Evolutionary conservation across 129 eudicot species (phyloP).

Genomic region (Saussurea involucrata): DNA sequence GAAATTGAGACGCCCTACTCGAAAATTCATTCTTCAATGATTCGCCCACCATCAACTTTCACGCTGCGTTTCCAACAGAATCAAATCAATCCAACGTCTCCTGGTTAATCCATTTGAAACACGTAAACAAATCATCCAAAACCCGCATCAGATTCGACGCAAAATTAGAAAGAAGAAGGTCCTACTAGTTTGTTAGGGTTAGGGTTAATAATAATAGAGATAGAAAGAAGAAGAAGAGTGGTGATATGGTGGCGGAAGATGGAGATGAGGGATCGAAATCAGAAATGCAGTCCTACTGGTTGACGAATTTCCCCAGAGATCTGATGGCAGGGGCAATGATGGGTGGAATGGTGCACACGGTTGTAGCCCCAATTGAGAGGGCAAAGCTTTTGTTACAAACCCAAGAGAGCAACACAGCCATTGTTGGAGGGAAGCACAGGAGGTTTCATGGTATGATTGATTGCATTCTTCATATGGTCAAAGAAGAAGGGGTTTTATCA

Average conservation of each 20-base stretch:
- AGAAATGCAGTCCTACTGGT: constrained; percentile 33
- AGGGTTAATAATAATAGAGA: too few relatives aligned
- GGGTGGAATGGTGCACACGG: constrained; percentile 95
- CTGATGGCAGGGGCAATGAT: constrained; percentile 83
- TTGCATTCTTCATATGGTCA: constrained; percentile 69
- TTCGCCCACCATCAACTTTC: constrained; percentile 11
- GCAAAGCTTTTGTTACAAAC: constrained; percentile 87
- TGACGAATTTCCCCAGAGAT: constrained; percentile 75
- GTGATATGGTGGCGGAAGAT: constrained; percentile 43
- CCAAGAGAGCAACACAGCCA: constrained; percentile 88
- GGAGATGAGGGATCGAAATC: constrained; percentile 33
- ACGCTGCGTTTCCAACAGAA: background rate
- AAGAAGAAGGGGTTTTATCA: constrained; percentile 77
- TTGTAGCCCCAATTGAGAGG: constrained; percentile 94
- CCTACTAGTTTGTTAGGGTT: too few relatives aligned
- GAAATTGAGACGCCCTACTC: constrained; percentile 2
- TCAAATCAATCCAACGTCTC: background rate
- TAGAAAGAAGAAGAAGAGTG: background rate
- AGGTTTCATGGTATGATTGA: constrained; percentile 93
- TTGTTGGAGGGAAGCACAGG: constrained; percentile 60
- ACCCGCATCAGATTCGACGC: constrained; percentile 20
- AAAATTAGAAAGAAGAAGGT: too few relatives aligned
- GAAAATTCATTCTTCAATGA: background rate
- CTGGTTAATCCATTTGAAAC: background rate
- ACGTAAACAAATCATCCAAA: background rate